Conservation (phyloP, 2,329 filamentous ascomycete species). For the Penicillium sp. region DNA sequence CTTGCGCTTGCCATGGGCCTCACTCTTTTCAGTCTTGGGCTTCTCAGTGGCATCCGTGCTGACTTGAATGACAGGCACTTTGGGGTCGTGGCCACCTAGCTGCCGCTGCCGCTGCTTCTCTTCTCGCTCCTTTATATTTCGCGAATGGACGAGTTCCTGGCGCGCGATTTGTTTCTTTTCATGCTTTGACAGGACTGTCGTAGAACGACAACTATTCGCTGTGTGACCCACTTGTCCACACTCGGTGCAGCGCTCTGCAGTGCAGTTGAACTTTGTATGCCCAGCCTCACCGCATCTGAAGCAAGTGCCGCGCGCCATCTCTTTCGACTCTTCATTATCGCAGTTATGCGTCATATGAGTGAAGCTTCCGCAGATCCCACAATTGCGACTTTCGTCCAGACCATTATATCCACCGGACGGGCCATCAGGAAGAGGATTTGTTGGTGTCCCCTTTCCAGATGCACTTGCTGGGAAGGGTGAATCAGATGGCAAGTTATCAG, state of each 20-base stretch:
- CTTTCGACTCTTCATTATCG: slow-evolving; percentile 50
- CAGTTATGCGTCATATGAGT: slow-evolving; percentile 51
- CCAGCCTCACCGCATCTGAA: slow-evolving; percentile 46
- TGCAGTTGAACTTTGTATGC: slow-evolving; percentile 46
- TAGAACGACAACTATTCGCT: slow-evolving; percentile 39
- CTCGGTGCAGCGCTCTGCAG: slow-evolving; percentile 46
- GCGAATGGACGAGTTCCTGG: slow-evolving; percentile 44
- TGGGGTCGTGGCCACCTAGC: slow-evolving; percentile 50
- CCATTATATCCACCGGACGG: slow-evolving; percentile 51
- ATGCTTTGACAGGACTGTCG: slow-evolving; percentile 39
- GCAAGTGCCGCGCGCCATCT: slow-evolving; percentile 45
- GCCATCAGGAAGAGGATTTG: slow-evolving; percentile 34
- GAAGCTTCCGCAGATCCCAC: slow-evolving; percentile 52
- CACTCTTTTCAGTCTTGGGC: slow-evolving; percentile 19
- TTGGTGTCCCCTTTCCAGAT: slow-evolving; percentile 33
- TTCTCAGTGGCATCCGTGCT: slow-evolving; percentile 21
- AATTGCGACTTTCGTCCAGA: slow-evolving; percentile 48
- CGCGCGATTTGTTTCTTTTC: slow-evolving; percentile 42
- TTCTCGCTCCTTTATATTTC: slow-evolving; percentile 37
- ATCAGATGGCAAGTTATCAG: slow-evolving; percentile 25
- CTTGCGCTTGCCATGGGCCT: slow-evolving; percentile 38
- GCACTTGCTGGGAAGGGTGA: slow-evolving; percentile 30
- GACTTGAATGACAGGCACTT: slow-evolving; percentile 47
- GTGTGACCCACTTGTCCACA: slow-evolving; percentile 53
- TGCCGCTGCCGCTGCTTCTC: slow-evolving; percentile 49